Base-by-base conservation (phyloP, 108 stramenopile genomes). In the Skeletonema costatum region DNA sequence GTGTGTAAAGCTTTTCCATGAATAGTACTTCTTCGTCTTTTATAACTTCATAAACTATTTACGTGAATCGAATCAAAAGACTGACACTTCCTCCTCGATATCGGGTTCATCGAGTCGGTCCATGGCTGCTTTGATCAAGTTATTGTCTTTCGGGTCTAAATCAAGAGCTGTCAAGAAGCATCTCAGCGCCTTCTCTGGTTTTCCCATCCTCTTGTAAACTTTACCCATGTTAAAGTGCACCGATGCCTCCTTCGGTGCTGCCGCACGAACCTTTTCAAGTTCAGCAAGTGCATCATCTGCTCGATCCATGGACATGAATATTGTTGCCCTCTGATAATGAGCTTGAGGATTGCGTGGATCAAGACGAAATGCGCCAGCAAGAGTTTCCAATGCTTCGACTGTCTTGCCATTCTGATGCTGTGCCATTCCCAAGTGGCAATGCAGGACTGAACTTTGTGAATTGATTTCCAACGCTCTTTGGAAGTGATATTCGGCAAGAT, bases 141-240 rank as follows among this genome's bases (percentile, higher is more conserved):
- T 97, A 66, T 89, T 94, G 71, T 95, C 98, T 81, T 99, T 99
- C 13, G 95, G 97, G 70, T 98, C 97, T 25, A 99, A 84, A 83
- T 99, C 98, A 48, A 98, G 85, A 7, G 98, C 98, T 19, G 89
- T 93, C 70, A 97, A 88, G 75, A 99, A 98, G 73, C 95, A 94
- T 46, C 86, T 63, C 95, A 98, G 91, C 1, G 97, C 97, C 65
- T 95, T 84, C 48, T 97, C 96, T n/a, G 86, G 83, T 29, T 88
- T 81, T 25, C 97, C 97, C 1, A 98, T 84, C 50, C 92, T 85
- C 74, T 99, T 98, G 68, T 91, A 85, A 21, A 99, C 93, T 83
- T 96, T 94, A 38, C 98, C 98, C 91, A 99, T 95, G 51, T 93
- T 86, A 69, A 97, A 97, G 78, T 99, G 96, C 3, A 99, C 95